These are phyloP conservation scores for Periconia sp. DNA, from an alignment of 2,329 filamentous ascomycete species.

Conservation along the genomic window DNA sequence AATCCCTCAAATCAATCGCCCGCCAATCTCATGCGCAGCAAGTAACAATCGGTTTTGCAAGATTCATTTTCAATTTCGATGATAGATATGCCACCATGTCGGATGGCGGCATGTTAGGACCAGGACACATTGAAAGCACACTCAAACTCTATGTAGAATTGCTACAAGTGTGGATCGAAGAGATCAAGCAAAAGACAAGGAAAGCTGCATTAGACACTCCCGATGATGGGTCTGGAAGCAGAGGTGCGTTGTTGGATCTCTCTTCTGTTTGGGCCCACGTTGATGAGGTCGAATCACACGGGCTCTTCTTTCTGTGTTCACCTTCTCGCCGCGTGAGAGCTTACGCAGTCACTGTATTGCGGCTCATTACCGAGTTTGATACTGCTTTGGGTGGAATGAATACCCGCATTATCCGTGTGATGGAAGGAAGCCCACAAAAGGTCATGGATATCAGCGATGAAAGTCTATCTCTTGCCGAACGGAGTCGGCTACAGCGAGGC, in stretches of 20 bases:
- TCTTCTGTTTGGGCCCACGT: slow-evolving; percentile 91
- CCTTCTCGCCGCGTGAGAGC: slow-evolving; percentile 86
- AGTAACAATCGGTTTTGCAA: slow-evolving; percentile 93
- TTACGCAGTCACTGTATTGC: slow-evolving; percentile 89
- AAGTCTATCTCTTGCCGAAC: slow-evolving; percentile 85
- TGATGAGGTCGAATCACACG: slow-evolving; percentile 95
- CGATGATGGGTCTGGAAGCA: slow-evolving; percentile 68
- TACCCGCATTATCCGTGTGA: slow-evolving; percentile 83
- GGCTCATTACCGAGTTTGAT: slow-evolving; percentile 92
- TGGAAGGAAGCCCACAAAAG: slow-evolving; percentile 84
- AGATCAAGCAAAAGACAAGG: slow-evolving; percentile 83
- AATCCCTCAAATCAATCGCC: slow-evolving; percentile 93
- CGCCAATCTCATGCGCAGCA: slow-evolving; percentile 90
- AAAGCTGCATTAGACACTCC: slow-evolving; percentile 66
- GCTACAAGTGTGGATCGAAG: slow-evolving; percentile 95
- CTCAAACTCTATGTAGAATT: slow-evolving; percentile 90
- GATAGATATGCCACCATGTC: slow-evolving; percentile 97
- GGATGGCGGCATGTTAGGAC: slow-evolving; percentile 92
- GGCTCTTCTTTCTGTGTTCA: slow-evolving; percentile 94
- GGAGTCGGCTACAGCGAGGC: slow-evolving; percentile 87
- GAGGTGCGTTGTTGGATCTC: slow-evolving; percentile 77
- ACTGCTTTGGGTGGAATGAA: slow-evolving; percentile 79
- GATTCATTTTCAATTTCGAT: slow-evolving; percentile 99
- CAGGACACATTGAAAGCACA: slow-evolving; percentile 92
- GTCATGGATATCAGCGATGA: slow-evolving; percentile 94